Evolutionary conservation across 2,329 filamentous ascomycete species (phyloP).

Genomic region (Claviceps pazoutovae): DNA sequence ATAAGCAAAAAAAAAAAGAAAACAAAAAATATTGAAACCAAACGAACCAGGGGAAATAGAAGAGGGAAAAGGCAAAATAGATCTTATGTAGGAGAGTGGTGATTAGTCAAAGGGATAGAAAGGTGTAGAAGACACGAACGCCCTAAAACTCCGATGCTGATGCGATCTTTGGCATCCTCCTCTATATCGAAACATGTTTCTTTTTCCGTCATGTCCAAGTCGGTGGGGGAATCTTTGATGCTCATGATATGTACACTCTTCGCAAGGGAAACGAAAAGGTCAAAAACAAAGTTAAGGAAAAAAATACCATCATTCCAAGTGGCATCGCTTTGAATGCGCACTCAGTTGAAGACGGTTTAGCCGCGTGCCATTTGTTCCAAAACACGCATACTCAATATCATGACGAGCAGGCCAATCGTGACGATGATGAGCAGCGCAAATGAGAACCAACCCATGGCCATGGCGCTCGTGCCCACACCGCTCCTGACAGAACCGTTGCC

Average conservation of each 20-base stretch:
- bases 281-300: not conserved
- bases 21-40: not conserved
- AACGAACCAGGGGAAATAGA: not conserved
- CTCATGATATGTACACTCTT: conserved; percentile 4
- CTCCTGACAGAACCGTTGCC: conserved; percentile 78
- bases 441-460: conserved; percentile 96
- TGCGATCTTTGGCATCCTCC: conserved; percentile 10
- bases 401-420: conserved; percentile 85
- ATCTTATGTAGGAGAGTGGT: not conserved
- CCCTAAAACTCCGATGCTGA: conserved; percentile 21
- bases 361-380: conserved; percentile 43
- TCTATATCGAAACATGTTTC: conserved; percentile 4
- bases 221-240: conserved; percentile 12
- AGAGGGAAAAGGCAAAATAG: not conserved
- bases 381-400: conserved; percentile 87
- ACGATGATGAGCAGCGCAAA: conserved; percentile 89
- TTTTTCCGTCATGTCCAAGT: conserved; percentile 7
- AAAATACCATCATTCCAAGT: not conserved
- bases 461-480: conserved; percentile 84
- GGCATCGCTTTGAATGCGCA: not conserved
- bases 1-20: not conserved
- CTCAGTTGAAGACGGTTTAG: not conserved
- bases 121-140: conserved; percentile 1
- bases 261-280: not conserved
- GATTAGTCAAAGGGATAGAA: not conserved